Conservation (phyloP, 2,329 filamentous ascomycete genomes). For the Aureobasidium pullulans region DNA sequence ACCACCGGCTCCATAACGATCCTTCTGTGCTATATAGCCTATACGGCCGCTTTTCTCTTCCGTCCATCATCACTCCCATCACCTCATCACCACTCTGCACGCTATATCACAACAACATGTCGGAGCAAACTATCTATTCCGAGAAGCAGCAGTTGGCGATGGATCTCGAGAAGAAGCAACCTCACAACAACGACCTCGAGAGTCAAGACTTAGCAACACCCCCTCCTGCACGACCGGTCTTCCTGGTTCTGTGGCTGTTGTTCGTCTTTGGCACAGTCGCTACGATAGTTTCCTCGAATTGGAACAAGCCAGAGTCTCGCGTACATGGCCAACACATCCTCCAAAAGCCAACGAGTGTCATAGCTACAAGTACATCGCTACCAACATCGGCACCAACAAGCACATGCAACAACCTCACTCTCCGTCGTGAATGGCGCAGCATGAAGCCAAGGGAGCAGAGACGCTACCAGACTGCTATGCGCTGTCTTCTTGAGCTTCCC, state of each 20-base stretch:
- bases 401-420: slow-evolving; percentile 7
- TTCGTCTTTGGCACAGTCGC: slow-evolving; percentile 10
- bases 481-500: slow-evolving; percentile 19
- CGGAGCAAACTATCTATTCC: not conserved
- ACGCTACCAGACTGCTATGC: slow-evolving; percentile 21
- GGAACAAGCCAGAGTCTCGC: not conserved
- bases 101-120: not conserved
- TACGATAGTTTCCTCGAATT: slow-evolving; percentile 6
- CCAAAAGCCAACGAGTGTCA: not conserved
- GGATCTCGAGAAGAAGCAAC: not conserved
- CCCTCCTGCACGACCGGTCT: slow-evolving; percentile 5
- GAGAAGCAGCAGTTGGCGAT: slow-evolving; percentile 1
- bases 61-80: not conserved
- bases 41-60: not conserved
- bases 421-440: slow-evolving; percentile 21
- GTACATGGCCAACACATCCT: not conserved
- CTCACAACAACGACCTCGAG: not conserved
- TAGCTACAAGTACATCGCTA: not conserved
- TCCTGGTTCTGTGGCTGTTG: not conserved
- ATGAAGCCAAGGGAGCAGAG: slow-evolving; percentile 18
- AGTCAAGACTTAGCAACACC: not conserved
- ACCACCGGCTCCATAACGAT: not conserved
- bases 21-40: not conserved
- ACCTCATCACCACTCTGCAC: not conserved
- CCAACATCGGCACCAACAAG: slow-evolving; percentile 9